phyloP scores from a whole-genome alignment of 495 filamentous ascomycete species.

The Aspergillus steynii region DNA sequence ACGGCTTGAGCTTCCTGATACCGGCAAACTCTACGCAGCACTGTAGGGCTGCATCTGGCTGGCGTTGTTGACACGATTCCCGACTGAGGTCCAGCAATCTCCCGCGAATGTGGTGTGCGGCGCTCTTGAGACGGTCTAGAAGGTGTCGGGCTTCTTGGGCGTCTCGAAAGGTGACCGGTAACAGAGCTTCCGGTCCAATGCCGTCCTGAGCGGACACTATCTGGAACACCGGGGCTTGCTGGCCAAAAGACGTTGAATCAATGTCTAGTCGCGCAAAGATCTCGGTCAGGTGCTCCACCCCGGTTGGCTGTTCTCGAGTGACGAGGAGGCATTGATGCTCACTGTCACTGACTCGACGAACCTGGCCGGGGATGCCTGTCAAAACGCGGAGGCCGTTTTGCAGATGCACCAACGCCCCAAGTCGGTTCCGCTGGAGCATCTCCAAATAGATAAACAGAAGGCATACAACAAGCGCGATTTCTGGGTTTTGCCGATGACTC shows the following conservation, averaged over 20 bases:
- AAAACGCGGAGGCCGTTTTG: neutral
- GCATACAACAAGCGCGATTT: neutral
- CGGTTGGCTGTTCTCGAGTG: neutral
- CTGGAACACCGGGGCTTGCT: neutral
- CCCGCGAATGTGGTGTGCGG: neutral
- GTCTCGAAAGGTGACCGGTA: neutral
- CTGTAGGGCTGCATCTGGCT: neutral
- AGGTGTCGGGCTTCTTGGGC: neutral
- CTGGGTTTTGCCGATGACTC: neutral
- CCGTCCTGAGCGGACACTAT: neutral
- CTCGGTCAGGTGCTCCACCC: neutral
- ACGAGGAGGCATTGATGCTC: neutral
- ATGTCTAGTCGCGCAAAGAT: neutral
- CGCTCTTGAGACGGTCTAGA: neutral
- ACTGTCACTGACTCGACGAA: neutral
- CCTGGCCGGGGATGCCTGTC: neutral
- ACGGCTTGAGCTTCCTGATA: neutral
- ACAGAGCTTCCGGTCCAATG: neutral
- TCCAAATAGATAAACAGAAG: neutral
- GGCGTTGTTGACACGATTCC: neutral
- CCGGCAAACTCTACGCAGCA: neutral
- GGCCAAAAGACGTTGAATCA: neutral
- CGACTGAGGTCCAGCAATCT: neutral
- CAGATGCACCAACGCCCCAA: neutral
- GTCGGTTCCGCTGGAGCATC: neutral